Base-by-base conservation (phyloP, 225 moss, liverwort and hornwort species). In the Lunularia cruciata region DNA sequence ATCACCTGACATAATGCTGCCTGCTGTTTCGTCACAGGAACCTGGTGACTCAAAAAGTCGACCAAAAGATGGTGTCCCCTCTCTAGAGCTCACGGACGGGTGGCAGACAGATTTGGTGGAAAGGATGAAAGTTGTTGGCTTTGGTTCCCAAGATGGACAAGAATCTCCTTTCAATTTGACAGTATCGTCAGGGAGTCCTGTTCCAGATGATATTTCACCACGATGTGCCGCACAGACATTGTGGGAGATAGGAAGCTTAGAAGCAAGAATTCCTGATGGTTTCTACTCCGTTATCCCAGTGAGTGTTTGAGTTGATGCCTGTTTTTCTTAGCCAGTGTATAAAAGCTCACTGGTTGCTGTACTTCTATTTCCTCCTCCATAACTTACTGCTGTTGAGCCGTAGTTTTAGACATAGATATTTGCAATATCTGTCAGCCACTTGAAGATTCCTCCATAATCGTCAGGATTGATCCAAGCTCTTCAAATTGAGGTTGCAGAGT, bases 251-350 rank as follows among this genome's bases (percentile, higher is more conserved):
- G 92, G 92, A 83, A 73, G 80, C 58, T 68, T 96, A 64, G 92
- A 92, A 62, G 89, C 83, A 42, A 83, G 84, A 73, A 82, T 96
- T 63, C 92, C 95, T 60, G 82, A 89, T 81, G 95, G 95, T 14
- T 96, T 96, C 75, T 96, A 96, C 79, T 90, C 92, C 75, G 83
- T 92, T 63, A 84, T 96, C 55, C 95, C 92, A 76, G 95, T 96
- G 87, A 79, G 89, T 88, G 5, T 31, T 32, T 30, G 28, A 32
- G 30, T 58, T 58, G 33, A 6, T 33, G 13, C 33, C 23, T 5
- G 47, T 22, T 30, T 57, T 57, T 28, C 32, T 14, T 30, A 12
- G 1, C 0, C 4, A 14, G 12, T 6, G 57, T 57, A 5, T 13
- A 20, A 49, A 1, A 6, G 49, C 49, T 16, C 11, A 4, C 37